Base-by-base conservation (phyloP, 2,329 filamentous ascomycete species). In the Fusarium penzigii region DNA sequence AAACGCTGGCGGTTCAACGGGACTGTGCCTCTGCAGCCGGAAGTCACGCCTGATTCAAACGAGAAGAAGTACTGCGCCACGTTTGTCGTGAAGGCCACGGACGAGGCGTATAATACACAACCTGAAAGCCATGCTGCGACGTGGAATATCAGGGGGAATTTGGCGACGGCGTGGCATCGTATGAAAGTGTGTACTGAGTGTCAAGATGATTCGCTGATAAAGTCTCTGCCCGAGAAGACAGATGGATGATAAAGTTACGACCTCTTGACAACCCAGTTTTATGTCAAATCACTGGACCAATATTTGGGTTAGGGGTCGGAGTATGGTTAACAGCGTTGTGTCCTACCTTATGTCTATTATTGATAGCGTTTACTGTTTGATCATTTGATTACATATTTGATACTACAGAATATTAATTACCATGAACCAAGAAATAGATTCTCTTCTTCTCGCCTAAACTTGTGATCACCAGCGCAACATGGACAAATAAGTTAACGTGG, bases 121-220 rank as follows among this genome's bases (percentile, higher is more conserved):
- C 85, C 85, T 1, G 81, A 86, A 64, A 78, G 70, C 39, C 81
- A 85, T 57, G 74, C 74, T 39, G 77, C 77, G 34, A 85, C 83
- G 29, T 88, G 83, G 70, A 88, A 88, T 55, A 72, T 85, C 36
- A 75, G 84, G 2, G 85, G 85, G 0, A 87, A 87, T 65, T 72
- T 87, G 49, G 83, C 83, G 2, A 86, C 82, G n/a, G 84, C 83
- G 1, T 88, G 85, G 85, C 84, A 88, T 65, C 78, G 83, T 3
- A 73, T 87, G 3, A 68, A 64, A 43, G 62, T 76, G 3, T 73
- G 67, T 32, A 62, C 69, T 11, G 70, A 73, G 39, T 70, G 70
- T 47, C 52, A 63, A 1, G 53, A 38, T 6, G 48, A 46, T 13
- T 32, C 20, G 10, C 42, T 14, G 2, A 42, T 10, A 3, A 49